These are phyloP conservation scores for Hippophae rhamnoides DNA, from an alignment of 306 rosid species.

Conservation along the genomic window DNA sequence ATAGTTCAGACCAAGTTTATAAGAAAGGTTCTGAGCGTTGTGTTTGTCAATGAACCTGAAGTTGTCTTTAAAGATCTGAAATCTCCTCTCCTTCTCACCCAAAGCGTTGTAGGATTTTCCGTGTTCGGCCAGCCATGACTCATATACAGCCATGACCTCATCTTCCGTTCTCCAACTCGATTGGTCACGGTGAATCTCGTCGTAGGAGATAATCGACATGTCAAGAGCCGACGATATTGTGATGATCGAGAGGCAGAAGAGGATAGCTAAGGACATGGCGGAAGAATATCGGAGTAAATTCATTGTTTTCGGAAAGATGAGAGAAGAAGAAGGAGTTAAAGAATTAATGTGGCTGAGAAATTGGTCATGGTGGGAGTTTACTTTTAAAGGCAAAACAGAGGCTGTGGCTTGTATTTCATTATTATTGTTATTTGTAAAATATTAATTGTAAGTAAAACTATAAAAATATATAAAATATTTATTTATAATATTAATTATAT, in stretches of 20 bases:
- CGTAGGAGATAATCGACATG: constrained; percentile 68
- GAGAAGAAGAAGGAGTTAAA: background rate
- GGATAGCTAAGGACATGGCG: constrained; percentile 19
- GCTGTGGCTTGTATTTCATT: too few species aligned
- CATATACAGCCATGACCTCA: constrained; percentile 52
- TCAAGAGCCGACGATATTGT: constrained; percentile 48
- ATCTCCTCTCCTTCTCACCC: constrained; percentile 62
- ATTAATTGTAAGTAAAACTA: too few species aligned
- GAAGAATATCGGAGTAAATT: constrained; percentile 22
- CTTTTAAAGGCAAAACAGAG: constrained; percentile 24
- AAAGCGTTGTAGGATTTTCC: constrained; percentile 53
- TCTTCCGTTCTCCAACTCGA: constrained; percentile 42
- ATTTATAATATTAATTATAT: too few species aligned
- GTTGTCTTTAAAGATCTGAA: constrained; percentile 80
- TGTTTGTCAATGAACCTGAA: constrained; percentile 64
- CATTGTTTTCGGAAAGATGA: constrained; percentile 22
- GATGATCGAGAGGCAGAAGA: constrained; percentile 22
- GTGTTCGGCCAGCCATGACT: constrained; percentile 61
- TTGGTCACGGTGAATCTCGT: constrained; percentile 18
- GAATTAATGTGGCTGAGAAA: too few species aligned
- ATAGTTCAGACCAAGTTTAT: constrained; percentile 60
- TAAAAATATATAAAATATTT: too few species aligned
- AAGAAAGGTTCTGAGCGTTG: constrained; percentile 38
- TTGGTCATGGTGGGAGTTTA: constrained; percentile 14
- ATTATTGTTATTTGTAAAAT: too few species aligned